Evolutionary conservation across 208 protist genomes (phyloP), one percentile per base, ranked within the genome.

Genomic region (Sergeia podlipaevii): DNA sequence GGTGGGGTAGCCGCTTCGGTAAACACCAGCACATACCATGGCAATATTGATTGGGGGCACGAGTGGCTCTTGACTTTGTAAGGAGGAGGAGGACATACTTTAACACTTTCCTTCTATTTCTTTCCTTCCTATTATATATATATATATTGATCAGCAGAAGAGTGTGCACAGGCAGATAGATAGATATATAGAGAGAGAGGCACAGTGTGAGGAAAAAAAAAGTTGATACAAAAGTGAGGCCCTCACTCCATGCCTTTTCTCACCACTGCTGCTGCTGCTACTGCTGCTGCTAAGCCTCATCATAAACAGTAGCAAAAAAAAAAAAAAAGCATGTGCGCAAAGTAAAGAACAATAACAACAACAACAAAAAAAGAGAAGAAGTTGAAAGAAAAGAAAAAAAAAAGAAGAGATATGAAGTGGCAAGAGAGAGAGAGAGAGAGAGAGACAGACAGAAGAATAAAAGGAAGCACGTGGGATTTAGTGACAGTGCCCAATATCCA

Each of bases 11-110:
- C 96, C 96, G 36, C 82, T 87, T 21, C 97, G 78, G 70, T 98
- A 99, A 0, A 99, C 91, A 27, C 97, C 97, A 10, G 86, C 89
- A 45, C 86, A 90, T 2, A 98, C 95, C 95, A 98, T 98, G 6
- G 95, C 80, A 68, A 98, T 98, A 72, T 98, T 98, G 41, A 94
- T 83, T 27, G 80, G 59, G 4, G 87, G 87, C 28, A 94, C 83
- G 18, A 94, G 70, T n/a, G 64, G 67, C 66, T 93, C 79, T 7
- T 74, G 70, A 10, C 57, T 26, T 26, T 55, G 61, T 13, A 67
- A 43, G 27, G 70, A 60, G 23, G 58, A 18, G 21, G 51, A 45
- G 24, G 70, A 11, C 63, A 67, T 73, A 50, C 32, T 30, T n/a
- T n/a, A n/a, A n/a, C n/a, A n/a, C n/a, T 24, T 26, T 6, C 45